phyloP scores from a whole-genome alignment of 192 early-diverging fungal species.

The Cladochytrium replicatum region DNA sequence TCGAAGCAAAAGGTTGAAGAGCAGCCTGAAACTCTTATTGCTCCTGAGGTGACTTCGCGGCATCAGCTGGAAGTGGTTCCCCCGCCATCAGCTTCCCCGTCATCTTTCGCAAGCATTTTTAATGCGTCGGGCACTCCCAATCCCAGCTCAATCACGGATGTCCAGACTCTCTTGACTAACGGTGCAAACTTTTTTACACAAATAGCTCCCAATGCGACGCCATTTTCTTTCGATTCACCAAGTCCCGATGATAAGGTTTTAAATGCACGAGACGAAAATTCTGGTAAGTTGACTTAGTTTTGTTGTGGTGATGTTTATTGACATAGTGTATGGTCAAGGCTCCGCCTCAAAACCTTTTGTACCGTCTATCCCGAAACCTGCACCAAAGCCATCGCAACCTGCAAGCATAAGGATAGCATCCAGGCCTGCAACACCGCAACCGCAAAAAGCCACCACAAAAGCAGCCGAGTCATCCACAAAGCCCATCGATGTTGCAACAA shows the following conservation, averaged over 20 bases:
- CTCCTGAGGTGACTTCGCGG: neutral
- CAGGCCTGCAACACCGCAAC: constrained; percentile 1
- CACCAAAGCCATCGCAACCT: neutral
- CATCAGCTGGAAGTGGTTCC: neutral
- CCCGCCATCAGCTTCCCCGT: constrained; percentile 2
- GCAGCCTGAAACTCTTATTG: too few relatives aligned
- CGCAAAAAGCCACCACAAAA: neutral
- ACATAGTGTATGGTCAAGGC: constrained; percentile 14
- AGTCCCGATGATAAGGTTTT: constrained; percentile 77
- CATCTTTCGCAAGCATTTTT: neutral
- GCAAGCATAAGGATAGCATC: neutral
- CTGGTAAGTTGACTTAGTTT: constrained; percentile 4
- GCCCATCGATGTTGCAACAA: constrained; percentile 6
- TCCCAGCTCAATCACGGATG: constrained; percentile 1
- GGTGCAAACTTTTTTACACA: neutral
- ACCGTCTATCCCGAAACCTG: neutral
- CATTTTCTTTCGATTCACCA: constrained; percentile 64
- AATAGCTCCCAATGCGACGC: neutral
- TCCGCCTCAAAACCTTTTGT: neutral
- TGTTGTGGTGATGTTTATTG: constrained; percentile 36
- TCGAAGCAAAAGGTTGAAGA: too few relatives aligned
- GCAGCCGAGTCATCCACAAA: neutral
- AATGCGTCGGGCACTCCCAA: neutral
- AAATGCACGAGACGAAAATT: constrained; percentile 33
- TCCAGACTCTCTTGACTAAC: neutral